Evolutionary conservation across 768 basidiomycete species (phyloP), one percentile per base, ranked within the genome.

Genomic region (Pholiota microspora): DNA sequence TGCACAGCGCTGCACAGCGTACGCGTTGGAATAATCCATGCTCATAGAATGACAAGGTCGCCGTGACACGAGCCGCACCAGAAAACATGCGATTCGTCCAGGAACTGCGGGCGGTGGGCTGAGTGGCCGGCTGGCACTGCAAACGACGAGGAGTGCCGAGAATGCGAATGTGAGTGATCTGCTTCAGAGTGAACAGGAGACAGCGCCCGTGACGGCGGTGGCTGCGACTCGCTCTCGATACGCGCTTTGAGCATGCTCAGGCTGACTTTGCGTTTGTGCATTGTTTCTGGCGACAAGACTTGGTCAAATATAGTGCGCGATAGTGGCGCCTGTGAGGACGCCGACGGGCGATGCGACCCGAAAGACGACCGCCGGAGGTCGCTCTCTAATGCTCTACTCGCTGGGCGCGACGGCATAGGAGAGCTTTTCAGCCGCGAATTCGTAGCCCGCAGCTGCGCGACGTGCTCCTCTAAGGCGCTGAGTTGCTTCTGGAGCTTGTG

Each of bases 231-330:
- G 66, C 89, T 88, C 56, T 93, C 89, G 62, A 94, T 94, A 40
- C 92, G 84, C 18, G 90, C 92, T 65, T 92, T 93, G 48, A 95
- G 82, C 89, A 95, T 94, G 69, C 86, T 84, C 61, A 94, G 70
- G 70, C 89, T 91, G 61, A 92, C 84, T 62, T 84, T 82, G 52
- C 92, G 86, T 64, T 92, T 92, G 69, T 93, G 91, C 25, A 81
- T 75, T 31, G 88, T 86, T 68, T 91, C 88, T 0, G 88, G 80
- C 6, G 88, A 82, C 45, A 94, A 76, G 48, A 78, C 80, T 25
- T 83, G 79, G 56, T 92, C 89, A 53, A 89, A 82, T 3, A 84
- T 77, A 1, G 85, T 79, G 23, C 86, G 77, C 24, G 82, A 73
- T 35, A 80, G 74, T 32, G 74, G 62, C 38, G 71, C 61, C 44